A percentile compares a stretch with the other conserved stretches of the same genome.
phyloP scores from a whole-genome alignment of 225 moss, liverwort and hornwort genomes.

The Takakia lepidozioides region DNA sequence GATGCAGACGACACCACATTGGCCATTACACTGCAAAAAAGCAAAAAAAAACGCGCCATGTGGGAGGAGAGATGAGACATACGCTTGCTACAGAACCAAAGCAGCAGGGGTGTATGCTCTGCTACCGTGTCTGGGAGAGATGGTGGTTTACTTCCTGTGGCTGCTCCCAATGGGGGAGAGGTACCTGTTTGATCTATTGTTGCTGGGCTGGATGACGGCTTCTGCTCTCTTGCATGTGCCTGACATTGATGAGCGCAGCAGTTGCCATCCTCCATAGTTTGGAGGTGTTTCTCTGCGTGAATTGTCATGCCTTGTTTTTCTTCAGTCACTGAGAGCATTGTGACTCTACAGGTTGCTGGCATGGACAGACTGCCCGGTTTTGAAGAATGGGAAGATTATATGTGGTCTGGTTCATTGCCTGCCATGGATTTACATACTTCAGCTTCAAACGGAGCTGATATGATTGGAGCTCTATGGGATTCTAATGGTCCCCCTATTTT shows the following conservation, averaged over 20 bases:
- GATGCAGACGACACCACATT: too few species aligned
- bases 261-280: background rate
- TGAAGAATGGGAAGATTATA: background rate
- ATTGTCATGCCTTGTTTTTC: background rate
- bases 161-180: background rate
- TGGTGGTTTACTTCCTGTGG: background rate
- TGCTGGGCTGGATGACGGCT: too few species aligned
- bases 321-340: slow-evolving; percentile 2
- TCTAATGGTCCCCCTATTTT: background rate
- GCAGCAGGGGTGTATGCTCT: too few species aligned
- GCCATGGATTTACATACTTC: too few species aligned
- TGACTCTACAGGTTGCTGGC: slow-evolving; percentile 1
- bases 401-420: background rate
- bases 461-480: background rate
- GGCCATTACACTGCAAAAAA: too few species aligned
- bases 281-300: background rate
- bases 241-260: background rate
- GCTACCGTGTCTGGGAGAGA: too few species aligned
- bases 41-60: too few species aligned
- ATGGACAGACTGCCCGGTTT: background rate
- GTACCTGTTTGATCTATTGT: background rate
- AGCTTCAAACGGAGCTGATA: background rate
- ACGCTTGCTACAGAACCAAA: too few species aligned
- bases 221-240: too few species aligned
- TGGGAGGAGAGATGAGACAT: too few species aligned